These are phyloP conservation scores for Henckelia pumila DNA, from an alignment of 257 asterid species.

Conservation along the genomic window DNA sequence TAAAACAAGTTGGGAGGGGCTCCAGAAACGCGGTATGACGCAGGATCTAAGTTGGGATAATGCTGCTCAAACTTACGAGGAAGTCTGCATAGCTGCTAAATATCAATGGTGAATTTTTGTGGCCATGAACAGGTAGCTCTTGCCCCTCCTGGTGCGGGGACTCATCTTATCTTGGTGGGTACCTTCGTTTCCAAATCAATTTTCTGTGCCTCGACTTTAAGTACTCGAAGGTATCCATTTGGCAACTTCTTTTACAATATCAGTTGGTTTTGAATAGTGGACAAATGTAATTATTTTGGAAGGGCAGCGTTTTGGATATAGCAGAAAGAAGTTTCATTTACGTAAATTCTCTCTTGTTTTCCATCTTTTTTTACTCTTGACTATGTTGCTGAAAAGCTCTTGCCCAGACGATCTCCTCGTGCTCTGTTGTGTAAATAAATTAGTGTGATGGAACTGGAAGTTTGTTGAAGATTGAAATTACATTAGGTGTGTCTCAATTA, in stretches of 20 bases:
- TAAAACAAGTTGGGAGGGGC: conserved; percentile 84
- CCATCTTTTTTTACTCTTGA: not conserved
- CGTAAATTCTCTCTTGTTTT: not conserved
- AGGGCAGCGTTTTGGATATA: not conserved
- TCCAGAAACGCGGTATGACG: conserved; percentile 82
- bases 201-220: not conserved
- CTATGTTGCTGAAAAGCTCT: too few species aligned
- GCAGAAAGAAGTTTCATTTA: not conserved
- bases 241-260: not conserved
- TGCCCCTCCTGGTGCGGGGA: not conserved
- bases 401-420: too few species aligned
- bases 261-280: not conserved
- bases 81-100: conserved; percentile 84
- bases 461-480: too few species aligned
- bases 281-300: not conserved
- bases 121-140: not conserved
- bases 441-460: too few species aligned
- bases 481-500: too few species aligned
- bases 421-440: too few species aligned
- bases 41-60: conserved; percentile 88
- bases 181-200: not conserved
- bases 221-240: not conserved
- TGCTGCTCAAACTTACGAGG: conserved; percentile 85
- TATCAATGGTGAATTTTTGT: conserved; percentile 65
- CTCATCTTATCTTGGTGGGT: too few species aligned